A percentile compares a stretch with the other conserved stretches of the same genome.
phyloP scores from a whole-genome alignment of 805 yeast genomes.

The Hanseniaspora occidentalis region DNA sequence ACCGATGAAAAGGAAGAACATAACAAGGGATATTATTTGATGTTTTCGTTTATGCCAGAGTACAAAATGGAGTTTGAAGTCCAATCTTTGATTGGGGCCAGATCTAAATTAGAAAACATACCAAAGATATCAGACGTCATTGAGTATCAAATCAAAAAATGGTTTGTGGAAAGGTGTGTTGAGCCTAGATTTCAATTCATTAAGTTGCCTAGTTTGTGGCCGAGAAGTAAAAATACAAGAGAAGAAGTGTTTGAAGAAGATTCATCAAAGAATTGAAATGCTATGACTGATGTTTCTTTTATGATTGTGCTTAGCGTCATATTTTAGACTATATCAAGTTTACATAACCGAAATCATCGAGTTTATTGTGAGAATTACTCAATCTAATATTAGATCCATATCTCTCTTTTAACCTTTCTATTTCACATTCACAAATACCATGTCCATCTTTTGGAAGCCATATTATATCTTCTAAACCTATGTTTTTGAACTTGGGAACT shows the following conservation, averaged over 20 bases:
- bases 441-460: constrained; percentile 33
- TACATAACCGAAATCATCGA: constrained; percentile 11
- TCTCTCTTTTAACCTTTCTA: constrained; percentile 7
- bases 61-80: constrained; percentile 80
- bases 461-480: constrained; percentile 15
- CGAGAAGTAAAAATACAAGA: constrained; percentile 46
- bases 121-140: constrained; percentile 82
- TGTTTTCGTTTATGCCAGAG: constrained; percentile 87
- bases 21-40: constrained; percentile 49
- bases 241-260: constrained; percentile 19
- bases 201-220: constrained; percentile 80
- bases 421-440: constrained; percentile 23
- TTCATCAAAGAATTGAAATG: neutral
- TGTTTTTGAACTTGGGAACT: constrained; percentile 8
- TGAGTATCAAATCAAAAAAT: constrained; percentile 67
- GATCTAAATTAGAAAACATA: constrained; percentile 83
- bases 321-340: constrained; percentile 7
- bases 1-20: constrained; percentile 10
- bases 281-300: neutral
- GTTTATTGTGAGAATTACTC: constrained; percentile 5
- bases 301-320: neutral
- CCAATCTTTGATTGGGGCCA: constrained; percentile 82
- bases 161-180: constrained; percentile 89
- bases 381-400: constrained; percentile 10
- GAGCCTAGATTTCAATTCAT: constrained; percentile 88